Evolutionary conservation across 176 grass and related monocot genomes (phyloP).

Genomic region (Hsuehochloa calcarea): DNA sequence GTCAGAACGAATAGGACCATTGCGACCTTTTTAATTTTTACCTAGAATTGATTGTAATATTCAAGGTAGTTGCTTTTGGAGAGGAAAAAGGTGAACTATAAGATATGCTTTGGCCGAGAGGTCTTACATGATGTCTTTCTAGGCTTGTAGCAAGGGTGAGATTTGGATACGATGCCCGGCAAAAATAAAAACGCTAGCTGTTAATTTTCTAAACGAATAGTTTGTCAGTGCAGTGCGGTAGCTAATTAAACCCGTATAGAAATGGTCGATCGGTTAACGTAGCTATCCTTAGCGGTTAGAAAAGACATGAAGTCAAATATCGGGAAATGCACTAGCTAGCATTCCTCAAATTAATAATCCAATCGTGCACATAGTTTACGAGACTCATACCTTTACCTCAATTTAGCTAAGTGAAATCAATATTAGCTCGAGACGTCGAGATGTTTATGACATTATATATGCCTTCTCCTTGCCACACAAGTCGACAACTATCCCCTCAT

Average conservation of each 20-base stretch:
- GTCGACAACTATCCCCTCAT: conserved; percentile 9
- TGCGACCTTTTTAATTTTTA: not conserved
- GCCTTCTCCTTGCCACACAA: not conserved
- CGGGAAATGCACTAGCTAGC: not conserved
- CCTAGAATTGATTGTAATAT: not conserved
- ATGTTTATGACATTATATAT: not conserved
- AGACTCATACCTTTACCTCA: not conserved
- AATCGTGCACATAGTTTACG: not conserved
- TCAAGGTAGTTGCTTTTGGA: conserved; percentile 17
- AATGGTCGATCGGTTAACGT: not conserved
- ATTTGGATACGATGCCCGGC: not conserved
- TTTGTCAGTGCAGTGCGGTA: not conserved
- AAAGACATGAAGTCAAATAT: not conserved
- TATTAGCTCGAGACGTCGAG: not conserved
- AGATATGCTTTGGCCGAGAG: conserved; percentile 13
- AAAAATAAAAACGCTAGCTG: not conserved
- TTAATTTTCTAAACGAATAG: not conserved
- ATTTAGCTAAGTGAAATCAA: not conserved
- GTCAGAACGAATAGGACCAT: conserved; percentile 18
- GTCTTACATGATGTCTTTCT: not conserved
- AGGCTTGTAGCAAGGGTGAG: not conserved
- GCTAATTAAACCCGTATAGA: not conserved
- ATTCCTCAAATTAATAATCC: not conserved
- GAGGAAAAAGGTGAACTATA: not conserved
- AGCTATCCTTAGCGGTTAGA: not conserved